Base-by-base conservation (phyloP, 306 rosid genomes). In the Betula pendula region DNA sequence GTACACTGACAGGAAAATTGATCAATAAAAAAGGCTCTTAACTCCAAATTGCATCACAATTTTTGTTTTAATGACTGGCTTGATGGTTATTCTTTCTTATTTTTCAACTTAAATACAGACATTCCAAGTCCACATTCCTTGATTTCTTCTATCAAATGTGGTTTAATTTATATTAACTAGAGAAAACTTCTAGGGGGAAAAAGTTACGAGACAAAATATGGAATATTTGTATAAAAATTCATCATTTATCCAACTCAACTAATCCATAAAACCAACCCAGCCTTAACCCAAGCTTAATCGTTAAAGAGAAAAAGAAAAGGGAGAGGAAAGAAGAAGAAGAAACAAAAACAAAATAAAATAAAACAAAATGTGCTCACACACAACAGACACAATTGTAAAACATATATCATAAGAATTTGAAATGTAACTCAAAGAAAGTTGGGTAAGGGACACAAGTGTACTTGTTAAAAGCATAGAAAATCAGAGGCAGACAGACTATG, bases 401-500 rank as follows among this genome's bases (percentile, higher is more conserved):
- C 38, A 65, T 65, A 7, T 35, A 65, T 17, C 22, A 17, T 65
- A 65, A 65, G 47, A 10, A 35, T 35, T 19, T 10, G 5, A 65
- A 38, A 43, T 19, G 70, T 35, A 65, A 35, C 19, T 25, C 27
- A 65, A 60, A 38, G 70, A 38, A n/a, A 10, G 45, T 14, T 10
- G 19, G 35, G 22, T 16, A 35, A n/a, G 20, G 10, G 24, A 65
- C 7, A 65, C 2, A 65, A 17, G 6, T 38, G 16, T 31, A 65
- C 29, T 38, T 8, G 70, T 38, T 65, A 65, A 65, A 35, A 17
- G 25, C 27, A 65, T 19, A 19, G 12, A 33, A 35, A 65, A 33
- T 16, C 17, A 62, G 70, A 65, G 48, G 15, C 70, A 65, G 75
- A 43, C 16, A 56, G 22, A 70, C 55, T 22, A 65, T 45, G 42